Evolutionary conservation across 1,139 yeast species (phyloP).

Genomic region (Zygosaccharomyces pseudobailii): DNA sequence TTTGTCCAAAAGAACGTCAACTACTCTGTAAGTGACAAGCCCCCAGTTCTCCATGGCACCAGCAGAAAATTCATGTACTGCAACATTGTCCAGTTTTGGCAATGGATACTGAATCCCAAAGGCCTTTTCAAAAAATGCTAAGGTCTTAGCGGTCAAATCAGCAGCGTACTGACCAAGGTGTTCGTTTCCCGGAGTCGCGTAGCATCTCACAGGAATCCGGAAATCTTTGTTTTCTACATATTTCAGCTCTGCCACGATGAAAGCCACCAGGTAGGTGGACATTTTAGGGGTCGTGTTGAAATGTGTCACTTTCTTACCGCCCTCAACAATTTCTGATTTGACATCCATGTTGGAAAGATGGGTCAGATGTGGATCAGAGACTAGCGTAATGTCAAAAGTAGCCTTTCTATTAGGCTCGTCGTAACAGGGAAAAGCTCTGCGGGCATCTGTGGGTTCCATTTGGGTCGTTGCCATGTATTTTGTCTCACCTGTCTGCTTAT

Average conservation of each 20-base stretch:
- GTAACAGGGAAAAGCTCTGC: conserved; percentile 79
- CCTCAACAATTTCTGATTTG: conserved; percentile 38
- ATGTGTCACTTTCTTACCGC: conserved; percentile 50
- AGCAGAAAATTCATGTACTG: conserved; percentile 76
- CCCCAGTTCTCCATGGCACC: conserved; percentile 97
- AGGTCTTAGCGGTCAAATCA: conserved; percentile 68
- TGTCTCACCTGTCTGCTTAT: conserved; percentile 51
- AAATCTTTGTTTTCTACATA: conserved; percentile 63
- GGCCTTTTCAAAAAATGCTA: conserved; percentile 65
- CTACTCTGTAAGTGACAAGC: conserved; percentile 73
- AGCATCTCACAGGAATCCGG: conserved; percentile 75
- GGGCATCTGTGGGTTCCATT: conserved; percentile 82
- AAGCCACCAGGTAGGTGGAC: conserved; percentile 79
- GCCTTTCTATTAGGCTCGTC: conserved; percentile 76
- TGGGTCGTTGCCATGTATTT: conserved; percentile 74
- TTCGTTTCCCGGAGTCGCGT: conserved; percentile 71
- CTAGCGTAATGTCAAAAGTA: conserved; percentile 58
- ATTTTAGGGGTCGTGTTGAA: conserved; percentile 67
- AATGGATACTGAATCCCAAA: conserved; percentile 73
- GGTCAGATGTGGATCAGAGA: conserved; percentile 53
- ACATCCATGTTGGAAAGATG: conserved; percentile 75
- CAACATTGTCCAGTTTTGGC: conserved; percentile 79
- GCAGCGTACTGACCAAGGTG: conserved; percentile 64
- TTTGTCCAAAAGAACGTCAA: conserved; percentile 66
- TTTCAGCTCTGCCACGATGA: conserved; percentile 75